Evolutionary conservation across 345 rosid genomes (phyloP), one percentile per base, ranked within the genome.

Genomic region (Citrus unshiu): DNA sequence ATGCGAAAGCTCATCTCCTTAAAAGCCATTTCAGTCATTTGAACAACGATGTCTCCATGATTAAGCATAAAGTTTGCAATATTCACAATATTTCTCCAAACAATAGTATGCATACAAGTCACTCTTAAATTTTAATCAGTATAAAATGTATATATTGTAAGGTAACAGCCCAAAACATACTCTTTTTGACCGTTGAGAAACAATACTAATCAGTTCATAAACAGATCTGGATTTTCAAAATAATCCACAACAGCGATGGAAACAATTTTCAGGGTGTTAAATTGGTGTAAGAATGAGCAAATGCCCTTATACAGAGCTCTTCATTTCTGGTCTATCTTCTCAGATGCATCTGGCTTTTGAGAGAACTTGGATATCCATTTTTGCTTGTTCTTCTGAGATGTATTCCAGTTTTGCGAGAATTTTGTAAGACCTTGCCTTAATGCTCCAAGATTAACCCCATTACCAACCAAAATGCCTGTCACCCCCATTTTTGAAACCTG

Each of bases 401-500:
- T 59, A 62, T 58, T 83, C 30, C 57, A 79, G 51, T 92, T 95
- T 72, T 89, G 86, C 27, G 93, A 37, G 74, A 93, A 92, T 74
- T 87, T 85, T 39, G 84, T 82, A 24, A 95, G 91, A 76, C 98
- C 98, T 73, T 91, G 88, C 75, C 94, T 86, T 67, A 95, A 76
- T 65, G 92, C 93, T 70, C 93, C 97, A 43, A 95, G 94, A 35
- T 85, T 90, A 46, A 93, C 90, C 24, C 97, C 99, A 49, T 93
- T 74, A 4, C 80, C 85, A 0, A 92, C 95, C 81, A 84, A 73
- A 71, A 90, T 84, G 85, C 95, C 88, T 9, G 97, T 88, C 2
- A 87, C 96, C 75, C 98, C 98, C 97, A 91, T 88, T 79, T 89
- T 90, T 0, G 93, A 93, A 71, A 90, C 89, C 98, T 94, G 86